A percentile compares a stretch with the other conserved stretches of the same genome.
Evolutionary conservation across 2,329 filamentous ascomycete species (phyloP).

Genomic region (Metarhizium robertsii): DNA sequence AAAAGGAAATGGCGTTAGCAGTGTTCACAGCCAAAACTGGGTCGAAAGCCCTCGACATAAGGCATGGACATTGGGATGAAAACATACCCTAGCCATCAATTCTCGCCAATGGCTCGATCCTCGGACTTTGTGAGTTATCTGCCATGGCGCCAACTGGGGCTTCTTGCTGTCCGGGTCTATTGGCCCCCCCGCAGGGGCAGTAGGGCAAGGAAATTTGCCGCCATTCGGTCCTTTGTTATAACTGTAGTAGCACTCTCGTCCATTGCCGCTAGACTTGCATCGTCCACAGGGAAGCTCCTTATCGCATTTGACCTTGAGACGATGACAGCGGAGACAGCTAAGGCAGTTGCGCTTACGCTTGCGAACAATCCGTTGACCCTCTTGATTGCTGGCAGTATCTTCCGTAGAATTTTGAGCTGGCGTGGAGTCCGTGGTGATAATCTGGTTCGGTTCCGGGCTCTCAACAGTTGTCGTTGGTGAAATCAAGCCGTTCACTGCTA

Average conservation of each 20-base stretch:
- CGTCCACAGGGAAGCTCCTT: constrained; percentile 26
- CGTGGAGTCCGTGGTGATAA: constrained; percentile 5
- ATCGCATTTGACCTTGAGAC: constrained; percentile 29
- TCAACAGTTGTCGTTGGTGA: constrained; percentile 20
- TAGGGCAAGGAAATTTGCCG: constrained; percentile 23
- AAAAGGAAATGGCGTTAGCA: background rate
- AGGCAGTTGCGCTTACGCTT: constrained; percentile 27
- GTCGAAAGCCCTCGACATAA: background rate
- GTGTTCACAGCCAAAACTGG: background rate
- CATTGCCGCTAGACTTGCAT: constrained; percentile 24
- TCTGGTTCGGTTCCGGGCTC: constrained; percentile 15
- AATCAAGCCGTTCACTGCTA: constrained; percentile 16
- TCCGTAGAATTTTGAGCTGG: constrained; percentile 3
- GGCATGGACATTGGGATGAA: background rate
- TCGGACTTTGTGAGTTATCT: constrained; percentile 23
- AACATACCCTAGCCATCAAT: constrained; percentile 25
- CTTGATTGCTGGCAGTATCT: background rate
- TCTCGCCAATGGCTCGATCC: constrained; percentile 27
- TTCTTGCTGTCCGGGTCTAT: constrained; percentile 12
- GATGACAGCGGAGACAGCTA: constrained; percentile 25
- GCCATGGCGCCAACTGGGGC: constrained; percentile 21
- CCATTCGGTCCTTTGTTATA: constrained; percentile 27
- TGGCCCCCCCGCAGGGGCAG: constrained; percentile 17
- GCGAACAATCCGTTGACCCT: constrained; percentile 18
- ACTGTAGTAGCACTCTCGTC: constrained; percentile 26